Base-by-base conservation (phyloP, 176 grass and related monocot species). In the Zoysia japonica region DNA sequence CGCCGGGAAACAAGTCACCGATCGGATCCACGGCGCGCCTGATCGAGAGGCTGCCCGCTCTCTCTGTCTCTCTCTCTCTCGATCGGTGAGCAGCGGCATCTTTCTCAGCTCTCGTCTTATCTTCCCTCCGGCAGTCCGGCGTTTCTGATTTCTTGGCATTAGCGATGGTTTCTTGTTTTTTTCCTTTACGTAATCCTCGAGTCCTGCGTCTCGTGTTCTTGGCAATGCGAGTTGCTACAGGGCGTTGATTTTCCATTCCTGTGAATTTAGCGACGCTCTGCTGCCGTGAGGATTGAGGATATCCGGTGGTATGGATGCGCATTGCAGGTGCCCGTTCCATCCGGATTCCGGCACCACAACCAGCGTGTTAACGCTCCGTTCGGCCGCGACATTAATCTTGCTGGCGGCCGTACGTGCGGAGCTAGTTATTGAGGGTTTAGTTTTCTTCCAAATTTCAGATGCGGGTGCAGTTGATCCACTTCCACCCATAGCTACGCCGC, bases 11-110 rank as follows among this genome's bases (percentile, higher is more conserved):
- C 28, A 28, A 28, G 28, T 47, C 62, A 62, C 37, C 40, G 77
- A 38, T 80, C 78, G 66, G 78, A 70, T 70, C 78, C 2, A 11
- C 50, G 63, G 19, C 37, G 17, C 62, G 37, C 61, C 8, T 5
- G 47, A 46, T 38, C 49, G 38, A 9, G 48, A 9, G 7, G 10
- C 1, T 47, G 9, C 5, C 16, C 43, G 39, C 56, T 45, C 5
- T 28, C 28, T 28, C 28, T 28, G 28, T 28, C 28, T 28, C 28
- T 28, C 28, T 28, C 28, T 40, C 6, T 6, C 42, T 12, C 9
- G 5, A 11, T 6, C 40, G 17, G 72, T 75, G 44, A 76, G 42
- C 54, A 11, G 54, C 53, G 1, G 2, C 43, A 12, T 56, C 54
- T 17, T 75, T n/a, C 42, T 61, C 73, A 4, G 11, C n/a, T 76